phyloP scores from a whole-genome alignment of 2,329 filamentous ascomycete species.

The Ceratocystis huliohia region DNA sequence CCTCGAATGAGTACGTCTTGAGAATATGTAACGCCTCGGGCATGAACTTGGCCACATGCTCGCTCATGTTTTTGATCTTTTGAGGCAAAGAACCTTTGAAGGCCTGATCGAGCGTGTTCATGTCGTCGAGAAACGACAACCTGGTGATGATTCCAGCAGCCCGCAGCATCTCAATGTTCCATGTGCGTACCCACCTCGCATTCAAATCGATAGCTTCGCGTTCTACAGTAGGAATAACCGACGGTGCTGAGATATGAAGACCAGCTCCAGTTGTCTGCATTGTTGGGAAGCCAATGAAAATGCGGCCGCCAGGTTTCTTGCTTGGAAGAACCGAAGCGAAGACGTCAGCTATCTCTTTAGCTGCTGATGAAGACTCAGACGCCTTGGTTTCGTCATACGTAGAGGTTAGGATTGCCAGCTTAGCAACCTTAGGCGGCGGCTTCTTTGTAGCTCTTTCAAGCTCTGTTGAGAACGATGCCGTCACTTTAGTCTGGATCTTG shows the following conservation, averaged over 20 bases:
- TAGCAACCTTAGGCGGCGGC: conserved; percentile 77
- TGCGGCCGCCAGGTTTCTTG: conserved; percentile 66
- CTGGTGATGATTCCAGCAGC: conserved; percentile 82
- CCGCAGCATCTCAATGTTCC: conserved; percentile 89
- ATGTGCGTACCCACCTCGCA: conserved; percentile 82
- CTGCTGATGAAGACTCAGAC: conserved; percentile 42
- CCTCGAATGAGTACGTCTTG: conserved; percentile 75
- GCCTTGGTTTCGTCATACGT: conserved; percentile 72
- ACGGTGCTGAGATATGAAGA: conserved; percentile 88
- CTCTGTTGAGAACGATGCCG: conserved; percentile 62
- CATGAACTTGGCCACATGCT: conserved; percentile 53
- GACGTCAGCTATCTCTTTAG: conserved; percentile 48
- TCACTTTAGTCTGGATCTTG: conserved; percentile 62
- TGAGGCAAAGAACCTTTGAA: conserved; percentile 37
- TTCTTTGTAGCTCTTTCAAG: conserved; percentile 95
- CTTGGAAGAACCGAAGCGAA: conserved; percentile 83
- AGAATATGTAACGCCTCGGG: conserved; percentile 71
- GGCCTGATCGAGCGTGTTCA: conserved; percentile 58
- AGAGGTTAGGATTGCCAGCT: conserved; percentile 76
- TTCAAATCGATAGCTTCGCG: conserved; percentile 95
- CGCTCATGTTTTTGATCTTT: conserved; percentile 44
- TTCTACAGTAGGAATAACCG: conserved; percentile 93
- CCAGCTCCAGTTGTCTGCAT: conserved; percentile 92
- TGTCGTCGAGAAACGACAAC: conserved; percentile 77
- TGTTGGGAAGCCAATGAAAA: conserved; percentile 96